Percentiles rank a stretch among this genome's conserved stretches.
phyloP scores from a whole-genome alignment of 2,329 filamentous ascomycete genomes.

The Chaetomiaceae sp. region DNA sequence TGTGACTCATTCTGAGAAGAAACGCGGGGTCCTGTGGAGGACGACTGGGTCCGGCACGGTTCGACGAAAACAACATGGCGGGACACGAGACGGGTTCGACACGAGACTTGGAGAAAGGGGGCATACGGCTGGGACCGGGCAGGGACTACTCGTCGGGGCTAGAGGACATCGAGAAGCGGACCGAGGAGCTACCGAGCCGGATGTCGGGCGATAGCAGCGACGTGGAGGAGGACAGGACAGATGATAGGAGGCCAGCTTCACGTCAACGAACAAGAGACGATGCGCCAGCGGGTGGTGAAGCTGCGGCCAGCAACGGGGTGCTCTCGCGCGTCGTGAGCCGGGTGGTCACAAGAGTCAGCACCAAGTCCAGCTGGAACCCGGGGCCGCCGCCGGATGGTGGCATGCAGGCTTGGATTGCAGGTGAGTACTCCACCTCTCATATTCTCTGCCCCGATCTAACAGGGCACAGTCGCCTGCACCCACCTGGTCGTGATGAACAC shows the following conservation, averaged over 20 bases:
- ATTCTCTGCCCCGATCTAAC: neutral
- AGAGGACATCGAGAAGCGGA: too few relatives aligned
- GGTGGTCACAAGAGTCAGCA: slow-evolving; percentile 37
- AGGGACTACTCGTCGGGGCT: too few relatives aligned
- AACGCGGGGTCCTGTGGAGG: too few relatives aligned
- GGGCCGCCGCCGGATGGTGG: slow-evolving; percentile 49
- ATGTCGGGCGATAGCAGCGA: too few relatives aligned
- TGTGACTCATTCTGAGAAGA: too few relatives aligned
- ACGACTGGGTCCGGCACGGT: too few relatives aligned
- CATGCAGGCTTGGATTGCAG: slow-evolving; percentile 39
- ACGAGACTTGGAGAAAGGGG: too few relatives aligned
- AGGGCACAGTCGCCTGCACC: slow-evolving; percentile 29
- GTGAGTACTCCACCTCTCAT: slow-evolving; percentile 27
- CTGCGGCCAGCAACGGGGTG: slow-evolving; percentile 7
- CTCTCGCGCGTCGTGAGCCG: slow-evolving; percentile 30
- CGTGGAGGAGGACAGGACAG: too few relatives aligned
- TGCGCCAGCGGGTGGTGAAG: neutral
- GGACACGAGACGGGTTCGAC: too few relatives aligned
- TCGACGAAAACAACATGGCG: too few relatives aligned
- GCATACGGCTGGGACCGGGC: too few relatives aligned
- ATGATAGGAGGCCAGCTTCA: slow-evolving; percentile 7
- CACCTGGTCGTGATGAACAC: slow-evolving; percentile 47
- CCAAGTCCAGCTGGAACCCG: slow-evolving; percentile 35
- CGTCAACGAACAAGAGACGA: neutral
- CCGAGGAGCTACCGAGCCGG: too few relatives aligned